phyloP scores from a whole-genome alignment of 2,329 filamentous ascomycete genomes.

The Pseudocercospora crystallina region DNA sequence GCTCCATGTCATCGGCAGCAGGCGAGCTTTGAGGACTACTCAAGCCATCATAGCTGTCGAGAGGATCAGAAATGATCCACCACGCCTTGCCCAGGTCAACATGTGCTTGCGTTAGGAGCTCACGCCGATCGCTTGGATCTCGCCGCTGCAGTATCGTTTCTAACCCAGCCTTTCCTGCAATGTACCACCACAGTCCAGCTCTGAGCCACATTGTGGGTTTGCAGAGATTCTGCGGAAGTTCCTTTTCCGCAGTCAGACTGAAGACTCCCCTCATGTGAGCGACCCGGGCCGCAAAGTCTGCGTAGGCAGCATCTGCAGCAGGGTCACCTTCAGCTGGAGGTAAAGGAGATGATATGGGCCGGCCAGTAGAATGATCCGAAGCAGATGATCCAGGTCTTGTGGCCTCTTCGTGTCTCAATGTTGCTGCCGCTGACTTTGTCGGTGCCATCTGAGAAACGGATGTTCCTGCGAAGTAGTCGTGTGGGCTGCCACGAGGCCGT shows the following conservation, averaged over 20 bases:
- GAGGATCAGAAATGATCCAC: conserved; percentile 64
- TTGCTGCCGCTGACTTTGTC: conserved; percentile 19
- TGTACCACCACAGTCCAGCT: conserved; percentile 84
- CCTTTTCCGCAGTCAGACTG: conserved; percentile 71
- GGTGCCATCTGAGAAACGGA: conserved; percentile 9
- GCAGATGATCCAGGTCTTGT: conserved; percentile 23
- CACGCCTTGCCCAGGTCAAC: conserved; percentile 81
- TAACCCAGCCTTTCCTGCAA: conserved; percentile 74
- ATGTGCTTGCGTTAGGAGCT: conserved; percentile 69
- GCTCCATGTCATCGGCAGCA: conserved; percentile 7
- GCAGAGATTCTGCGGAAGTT: conserved; percentile 64
- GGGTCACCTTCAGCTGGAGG: conserved; percentile 33
- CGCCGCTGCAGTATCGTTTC: conserved; percentile 63
- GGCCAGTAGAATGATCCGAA: conserved; percentile 23
- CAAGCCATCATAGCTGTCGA: conserved; percentile 28
- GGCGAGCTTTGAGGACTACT: conserved; percentile 8
- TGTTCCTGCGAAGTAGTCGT: conserved; percentile 23
- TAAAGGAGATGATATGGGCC: conserved; percentile 23
- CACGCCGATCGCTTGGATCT: conserved; percentile 52
- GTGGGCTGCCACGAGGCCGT: conserved; percentile 15
- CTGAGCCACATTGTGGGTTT: conserved; percentile 62
- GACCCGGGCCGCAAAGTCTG: conserved; percentile 69
- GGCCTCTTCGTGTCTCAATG: conserved; percentile 22
- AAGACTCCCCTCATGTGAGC: conserved; percentile 75
- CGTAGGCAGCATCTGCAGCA: conserved; percentile 64